Evolutionary conservation across 192 early-diverging fungal species (phyloP).

Genomic region (Borealophlyctis nickersoniae): DNA sequence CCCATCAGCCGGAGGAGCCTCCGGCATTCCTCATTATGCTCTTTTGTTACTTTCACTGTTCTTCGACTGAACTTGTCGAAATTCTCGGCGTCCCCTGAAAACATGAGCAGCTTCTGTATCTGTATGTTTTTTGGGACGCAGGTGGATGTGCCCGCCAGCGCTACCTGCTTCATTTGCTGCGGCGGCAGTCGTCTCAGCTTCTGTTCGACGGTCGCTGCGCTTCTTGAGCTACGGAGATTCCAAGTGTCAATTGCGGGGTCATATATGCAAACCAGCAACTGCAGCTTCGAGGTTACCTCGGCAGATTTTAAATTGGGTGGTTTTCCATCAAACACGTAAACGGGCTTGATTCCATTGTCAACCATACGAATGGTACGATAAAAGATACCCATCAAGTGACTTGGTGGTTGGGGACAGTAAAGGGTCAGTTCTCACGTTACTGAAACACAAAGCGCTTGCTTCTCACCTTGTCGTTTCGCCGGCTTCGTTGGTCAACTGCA

Average conservation of each 20-base stretch:
- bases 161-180: slow-evolving; percentile 48
- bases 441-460: no score
- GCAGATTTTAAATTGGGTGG: slow-evolving; percentile 88
- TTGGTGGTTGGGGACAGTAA: no score
- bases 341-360: slow-evolving; percentile 92
- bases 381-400: slow-evolving; percentile 95
- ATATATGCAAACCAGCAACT: no score
- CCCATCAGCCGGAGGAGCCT: slow-evolving; percentile 87
- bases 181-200: slow-evolving; percentile 42
- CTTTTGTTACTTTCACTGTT: slow-evolving; percentile 86
- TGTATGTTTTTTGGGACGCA: neutral
- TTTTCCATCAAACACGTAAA: slow-evolving; percentile 98
- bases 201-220: slow-evolving; percentile 43
- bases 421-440: no score
- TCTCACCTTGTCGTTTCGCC: slow-evolving; percentile 88
- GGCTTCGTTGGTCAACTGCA: slow-evolving; percentile 80
- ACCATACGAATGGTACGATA: slow-evolving; percentile 96
- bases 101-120: neutral
- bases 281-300: slow-evolving; percentile 76
- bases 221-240: slow-evolving; percentile 46
- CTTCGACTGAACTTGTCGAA: slow-evolving; percentile 83
- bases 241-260: no score
- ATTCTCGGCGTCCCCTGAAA: slow-evolving; percentile 66
- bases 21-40: slow-evolving; percentile 92
- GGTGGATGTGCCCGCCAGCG: neutral